phyloP scores from a whole-genome alignment of 2,329 filamentous ascomycete genomes.

The Ambrosiella beaveri region DNA sequence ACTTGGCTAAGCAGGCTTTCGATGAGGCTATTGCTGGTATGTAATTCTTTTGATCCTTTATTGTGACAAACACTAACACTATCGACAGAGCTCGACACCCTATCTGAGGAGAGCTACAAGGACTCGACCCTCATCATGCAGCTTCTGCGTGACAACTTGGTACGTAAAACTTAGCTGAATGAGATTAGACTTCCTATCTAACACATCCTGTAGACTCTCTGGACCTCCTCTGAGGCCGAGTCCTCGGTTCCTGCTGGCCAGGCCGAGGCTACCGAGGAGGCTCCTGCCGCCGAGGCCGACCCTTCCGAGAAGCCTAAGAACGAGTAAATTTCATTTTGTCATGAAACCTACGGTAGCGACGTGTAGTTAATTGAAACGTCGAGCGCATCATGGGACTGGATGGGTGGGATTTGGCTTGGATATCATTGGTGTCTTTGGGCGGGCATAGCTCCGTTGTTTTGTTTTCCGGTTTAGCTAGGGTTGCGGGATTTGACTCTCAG shows the following conservation, averaged over 20 bases:
- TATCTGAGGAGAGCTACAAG: slow-evolving; percentile 99
- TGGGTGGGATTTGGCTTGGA: slow-evolving; percentile 6
- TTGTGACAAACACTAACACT: slow-evolving; percentile 16
- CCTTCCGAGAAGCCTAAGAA: slow-evolving; percentile 51
- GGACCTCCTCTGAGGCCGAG: slow-evolving; percentile 97
- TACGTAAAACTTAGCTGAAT: slow-evolving; percentile 29
- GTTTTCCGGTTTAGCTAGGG: slow-evolving; percentile 4
- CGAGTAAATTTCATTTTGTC: slow-evolving; percentile 34
- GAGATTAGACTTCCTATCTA: slow-evolving; percentile 15
- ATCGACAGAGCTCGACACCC: slow-evolving; percentile 68
- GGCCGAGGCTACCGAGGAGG: slow-evolving; percentile 28
- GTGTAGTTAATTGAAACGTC: slow-evolving; percentile 17
- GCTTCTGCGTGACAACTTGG: slow-evolving; percentile 90
- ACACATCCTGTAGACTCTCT: slow-evolving; percentile 59
- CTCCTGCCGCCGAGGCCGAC: slow-evolving; percentile 35
- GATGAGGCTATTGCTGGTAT: slow-evolving; percentile 82
- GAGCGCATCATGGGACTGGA: slow-evolving; percentile 5
- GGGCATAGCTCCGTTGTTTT: slow-evolving; percentile 8
- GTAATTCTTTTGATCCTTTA: slow-evolving; percentile 12
- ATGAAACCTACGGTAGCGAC: slow-evolving; percentile 22
- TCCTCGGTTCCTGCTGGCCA: slow-evolving; percentile 41
- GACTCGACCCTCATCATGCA: slow-evolving; percentile 98
- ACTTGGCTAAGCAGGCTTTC: slow-evolving; percentile 97
- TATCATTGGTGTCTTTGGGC: slow-evolving; percentile 10
- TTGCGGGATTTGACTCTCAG: slow-evolving; percentile 3